Base-by-base conservation (phyloP, 345 rosid genomes). In the Euphorbia lathyris region DNA sequence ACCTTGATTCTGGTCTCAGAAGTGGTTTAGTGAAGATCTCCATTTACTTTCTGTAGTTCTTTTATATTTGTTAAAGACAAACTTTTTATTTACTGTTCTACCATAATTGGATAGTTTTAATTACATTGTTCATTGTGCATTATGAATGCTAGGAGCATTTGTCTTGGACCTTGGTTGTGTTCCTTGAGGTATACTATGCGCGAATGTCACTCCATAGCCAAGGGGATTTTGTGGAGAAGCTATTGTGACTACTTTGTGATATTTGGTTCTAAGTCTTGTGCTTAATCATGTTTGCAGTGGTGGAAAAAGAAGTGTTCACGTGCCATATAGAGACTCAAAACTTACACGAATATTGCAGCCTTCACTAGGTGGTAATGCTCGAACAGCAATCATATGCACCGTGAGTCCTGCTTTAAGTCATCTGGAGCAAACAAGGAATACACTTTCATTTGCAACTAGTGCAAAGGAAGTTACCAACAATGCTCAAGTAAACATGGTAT, bases 321-420 rank as follows among this genome's bases (percentile, higher is more conserved):
- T 94, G 72, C 97, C 98, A 47, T 94, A 94, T 57, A 88, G 98
- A 81, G 96, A 94, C 83, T 94, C 98, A 30, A 94, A 94, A 82
- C 97, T 94, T 63, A 94, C 98, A 43, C 79, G 98, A 64, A 91
- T 94, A 77, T 80, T 94, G 86, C 98, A 94, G 84, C 86, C 83
- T 77, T 91, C 98, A 51, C 90, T 94, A n/a, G 98, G 98, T 20
- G 98, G 98, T 71, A 94, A 94, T 84, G 96, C 97, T 57, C 88
- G 93, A 63, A 94, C 98, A 17, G 97, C 98, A 56, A 94, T 91
- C 67, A 91, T 94, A 81, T 94, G 98, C 69, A 94, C 98, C 20
- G 79, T 91, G 76, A 88, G 97, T 83, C 98, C 98, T 73, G 96
- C 95, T 73, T 74, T 94, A 74, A 88, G 97, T 79, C 97, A 89